Evolutionary conservation across 805 yeast species (phyloP), one percentile per base, ranked within the genome.

Genomic region (Saccharomycopsis olivae): DNA sequence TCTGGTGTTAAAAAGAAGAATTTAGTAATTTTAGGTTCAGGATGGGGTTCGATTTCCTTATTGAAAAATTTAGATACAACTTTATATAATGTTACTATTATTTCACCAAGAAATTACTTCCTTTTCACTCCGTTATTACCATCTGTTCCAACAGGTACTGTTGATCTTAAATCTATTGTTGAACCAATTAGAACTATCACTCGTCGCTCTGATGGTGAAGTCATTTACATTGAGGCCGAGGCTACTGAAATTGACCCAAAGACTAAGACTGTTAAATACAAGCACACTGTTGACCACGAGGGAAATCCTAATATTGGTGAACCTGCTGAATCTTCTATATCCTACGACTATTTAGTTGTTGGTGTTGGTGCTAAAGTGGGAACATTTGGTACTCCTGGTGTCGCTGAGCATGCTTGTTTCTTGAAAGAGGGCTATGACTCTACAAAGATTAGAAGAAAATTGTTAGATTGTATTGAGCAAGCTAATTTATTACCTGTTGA

Each of bases 361-460:
- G 95, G 95, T 46, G 95, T 89, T 43, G 97, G 97, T 59, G 95
- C 96, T 40, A 83, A 82, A 60, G 92, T 92, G 52, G 82, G 89
- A 47, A 88, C 96, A 36, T 89, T 87, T 53, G 95, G 95, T 55
- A 88, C 84, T 49, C 94, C 95, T 36, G 96, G 97, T 61, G 95
- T 88, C 46, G 75, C 73, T 38, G 94, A 88, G 62, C 66, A 85
- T 60, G 92, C 95, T 16, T 74, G 84, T 38, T 88, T 81, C 69
- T 68, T 88, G 60, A 88, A 88, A 66, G 96, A 89, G 64, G 78
- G 87, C 47, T 71, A 80, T 51, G 96, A 88, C 64, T 82, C 96
- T 33, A 78, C 79, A 55, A 75, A 78, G 57, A 82, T 89, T 55
- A 75, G 96, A 62, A 71, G 70, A 56, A 76, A 81, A 51, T 69